Conservation (phyloP, 1,284 basidiomycete genomes). For the Anthracocystis walkeri region DNA sequence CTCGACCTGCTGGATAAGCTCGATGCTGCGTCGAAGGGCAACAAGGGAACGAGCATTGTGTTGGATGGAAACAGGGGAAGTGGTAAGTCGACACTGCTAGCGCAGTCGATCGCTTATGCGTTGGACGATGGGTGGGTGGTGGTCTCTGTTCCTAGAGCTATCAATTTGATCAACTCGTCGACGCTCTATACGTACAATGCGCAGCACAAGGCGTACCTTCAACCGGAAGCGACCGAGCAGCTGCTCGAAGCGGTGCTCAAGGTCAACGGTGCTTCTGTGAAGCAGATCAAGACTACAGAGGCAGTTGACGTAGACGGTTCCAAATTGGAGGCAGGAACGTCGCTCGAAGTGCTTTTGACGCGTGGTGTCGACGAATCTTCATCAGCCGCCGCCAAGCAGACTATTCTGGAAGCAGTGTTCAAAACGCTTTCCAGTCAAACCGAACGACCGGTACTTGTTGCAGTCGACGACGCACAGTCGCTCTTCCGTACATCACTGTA, state of each 20-base stretch:
- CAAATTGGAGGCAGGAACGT: constrained; percentile 33
- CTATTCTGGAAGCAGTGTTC: constrained; percentile 78
- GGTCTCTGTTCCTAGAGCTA: constrained; percentile 86
- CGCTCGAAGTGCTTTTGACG: constrained; percentile 46
- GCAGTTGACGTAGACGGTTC: constrained; percentile 34
- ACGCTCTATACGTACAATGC: constrained; percentile 81
- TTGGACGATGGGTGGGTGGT: constrained; percentile 82
- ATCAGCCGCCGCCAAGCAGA: constrained; percentile 69
- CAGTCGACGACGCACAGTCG: constrained; percentile 87
- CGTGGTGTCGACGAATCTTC: constrained; percentile 26
- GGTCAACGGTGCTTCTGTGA: constrained; percentile 66
- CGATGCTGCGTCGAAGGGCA: constrained; percentile 38
- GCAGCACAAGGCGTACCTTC: constrained; percentile 81
- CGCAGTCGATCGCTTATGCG: constrained; percentile 84
- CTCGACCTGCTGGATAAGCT: constrained; percentile 58
- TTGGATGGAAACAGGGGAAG: constrained; percentile 76
- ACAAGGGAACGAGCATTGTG: constrained; percentile 31
- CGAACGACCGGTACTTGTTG: constrained; percentile 80
- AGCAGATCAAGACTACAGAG: constrained; percentile 29
- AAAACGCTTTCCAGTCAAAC: constrained; percentile 78
- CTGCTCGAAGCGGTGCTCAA: constrained; percentile 68
- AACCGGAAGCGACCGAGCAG: constrained; percentile 73
- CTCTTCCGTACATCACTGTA: constrained; percentile 81
- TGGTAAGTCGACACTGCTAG: constrained; percentile 84
- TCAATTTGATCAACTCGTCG: constrained; percentile 82